phyloP scores from a whole-genome alignment of 768 basidiomycete genomes.

The Lactifluus volemus region DNA sequence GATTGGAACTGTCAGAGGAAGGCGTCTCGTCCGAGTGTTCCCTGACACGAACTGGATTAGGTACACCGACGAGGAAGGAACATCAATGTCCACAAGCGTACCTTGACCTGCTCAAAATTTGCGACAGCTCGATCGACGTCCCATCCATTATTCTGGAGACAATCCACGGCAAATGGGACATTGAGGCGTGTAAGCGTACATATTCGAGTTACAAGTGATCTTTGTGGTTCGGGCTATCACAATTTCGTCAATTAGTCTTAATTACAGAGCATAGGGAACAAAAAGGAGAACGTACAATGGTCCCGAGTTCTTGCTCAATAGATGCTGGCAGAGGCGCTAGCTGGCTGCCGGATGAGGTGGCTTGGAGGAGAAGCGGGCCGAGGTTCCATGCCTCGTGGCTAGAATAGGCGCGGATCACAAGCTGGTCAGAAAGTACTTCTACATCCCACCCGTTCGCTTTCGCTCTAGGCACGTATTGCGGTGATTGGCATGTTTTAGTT shows the following conservation, averaged over 20 bases:
- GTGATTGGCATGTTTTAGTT: slow-evolving; percentile 10
- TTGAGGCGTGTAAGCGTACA: slow-evolving; percentile 72
- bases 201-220: slow-evolving; percentile 59
- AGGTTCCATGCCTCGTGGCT: slow-evolving; percentile 71
- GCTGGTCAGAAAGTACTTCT: slow-evolving; percentile 81
- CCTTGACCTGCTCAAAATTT: slow-evolving; percentile 88
- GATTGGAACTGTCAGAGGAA: slow-evolving; percentile 18
- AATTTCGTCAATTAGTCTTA: slow-evolving; percentile 14
- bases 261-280: not conserved
- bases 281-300: slow-evolving; percentile 43
- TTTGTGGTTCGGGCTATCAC: slow-evolving; percentile 59
- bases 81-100: slow-evolving; percentile 43
- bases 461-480: slow-evolving; percentile 40
- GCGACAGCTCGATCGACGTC: slow-evolving; percentile 66
- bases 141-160: slow-evolving; percentile 80
- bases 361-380: slow-evolving; percentile 68
- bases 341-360: slow-evolving; percentile 26
- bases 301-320: slow-evolving; percentile 43
- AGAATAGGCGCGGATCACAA: slow-evolving; percentile 77
- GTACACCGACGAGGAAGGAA: slow-evolving; percentile 37
- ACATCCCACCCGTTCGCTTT: slow-evolving; percentile 84
- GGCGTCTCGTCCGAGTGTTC: slow-evolving; percentile 23
- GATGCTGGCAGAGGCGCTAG: slow-evolving; percentile 26
- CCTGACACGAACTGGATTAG: slow-evolving; percentile 16
- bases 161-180: slow-evolving; percentile 71